These are phyloP conservation scores for Pleurotus giganteus DNA, from an alignment of 768 basidiomycete genomes.

Conservation along the genomic window DNA sequence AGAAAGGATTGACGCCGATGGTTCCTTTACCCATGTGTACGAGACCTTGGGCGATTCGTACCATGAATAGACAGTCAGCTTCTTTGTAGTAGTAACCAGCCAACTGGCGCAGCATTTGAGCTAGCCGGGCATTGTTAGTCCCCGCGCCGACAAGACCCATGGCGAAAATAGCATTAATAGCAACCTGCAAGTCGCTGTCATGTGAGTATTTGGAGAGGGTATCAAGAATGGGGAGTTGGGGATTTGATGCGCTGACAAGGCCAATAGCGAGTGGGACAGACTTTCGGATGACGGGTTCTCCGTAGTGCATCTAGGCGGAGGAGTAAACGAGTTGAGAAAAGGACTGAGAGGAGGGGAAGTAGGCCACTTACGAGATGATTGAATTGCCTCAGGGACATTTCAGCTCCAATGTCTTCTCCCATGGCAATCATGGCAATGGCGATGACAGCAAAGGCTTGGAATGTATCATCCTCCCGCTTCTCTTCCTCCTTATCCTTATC, in stretches of 20 bases:
- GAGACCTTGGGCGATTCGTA: conserved; percentile 91
- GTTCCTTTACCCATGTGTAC: conserved; percentile 99
- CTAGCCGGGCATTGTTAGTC: conserved; percentile 96
- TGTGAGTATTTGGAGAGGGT: conserved; percentile 98
- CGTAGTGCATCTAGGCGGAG: conserved; percentile 90
- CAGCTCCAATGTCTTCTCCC: conserved; percentile 97
- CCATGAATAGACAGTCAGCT: conserved; percentile 94
- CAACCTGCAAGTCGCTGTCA: conserved; percentile 96
- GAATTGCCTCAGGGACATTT: conserved; percentile 97
- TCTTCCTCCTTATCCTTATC: conserved; percentile 42
- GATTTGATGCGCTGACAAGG: conserved; percentile 93
- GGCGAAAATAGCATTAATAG: conserved; percentile 95
- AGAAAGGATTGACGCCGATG: conserved; percentile 96
- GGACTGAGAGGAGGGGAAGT: not conserved
- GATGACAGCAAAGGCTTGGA: conserved; percentile 90
- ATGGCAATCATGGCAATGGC: conserved; percentile 94
- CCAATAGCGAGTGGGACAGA: conserved; percentile 93
- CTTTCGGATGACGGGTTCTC: conserved; percentile 89
- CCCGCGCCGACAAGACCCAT: conserved; percentile 99
- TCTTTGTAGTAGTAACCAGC: conserved; percentile 99
- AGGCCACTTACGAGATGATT: conserved; percentile 84
- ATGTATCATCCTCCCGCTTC: conserved; percentile 61
- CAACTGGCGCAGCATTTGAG: conserved; percentile 95
- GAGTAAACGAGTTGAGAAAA: conserved; percentile 17
- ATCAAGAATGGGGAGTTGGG: conserved; percentile 90